Percentiles rank a stretch among this genome's conserved stretches.
Conservation (phyloP, 106 monocot species). For the Iris macrosiphon region DNA sequence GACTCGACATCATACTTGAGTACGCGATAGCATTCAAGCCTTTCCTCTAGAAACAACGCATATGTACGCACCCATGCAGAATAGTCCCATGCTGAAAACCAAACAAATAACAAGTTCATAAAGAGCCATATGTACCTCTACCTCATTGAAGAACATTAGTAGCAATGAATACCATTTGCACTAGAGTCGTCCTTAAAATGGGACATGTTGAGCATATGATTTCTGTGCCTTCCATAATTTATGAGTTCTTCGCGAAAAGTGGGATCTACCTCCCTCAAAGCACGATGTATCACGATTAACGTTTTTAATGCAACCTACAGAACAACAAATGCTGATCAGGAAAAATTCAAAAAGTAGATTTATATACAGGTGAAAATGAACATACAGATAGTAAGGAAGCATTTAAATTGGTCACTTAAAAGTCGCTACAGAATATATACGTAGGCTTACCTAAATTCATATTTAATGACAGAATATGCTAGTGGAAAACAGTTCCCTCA, state of each 20-base stretch:
- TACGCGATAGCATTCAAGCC: conserved; percentile 84
- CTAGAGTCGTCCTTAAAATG: conserved; percentile 99
- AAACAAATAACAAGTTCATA: conserved; percentile 10
- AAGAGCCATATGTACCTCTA: background rate
- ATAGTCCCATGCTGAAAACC: conserved; percentile 83
- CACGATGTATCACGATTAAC: conserved; percentile 88
- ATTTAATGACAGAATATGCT: no score
- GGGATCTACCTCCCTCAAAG: conserved; percentile 90
- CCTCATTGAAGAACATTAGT: background rate
- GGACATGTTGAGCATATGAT: conserved; percentile 83
- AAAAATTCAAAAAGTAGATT: no score
- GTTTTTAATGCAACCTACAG: conserved; percentile 91
- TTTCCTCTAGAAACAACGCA: conserved; percentile 92
- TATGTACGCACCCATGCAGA: conserved; percentile 92
- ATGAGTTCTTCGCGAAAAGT: conserved; percentile 96
- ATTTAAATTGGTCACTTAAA: no score
- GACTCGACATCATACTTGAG: conserved; percentile 84
- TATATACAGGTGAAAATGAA: no score
- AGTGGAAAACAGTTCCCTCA: no score
- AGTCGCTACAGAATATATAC: no score
- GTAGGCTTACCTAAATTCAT: no score
- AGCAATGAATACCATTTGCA: conserved; percentile 47
- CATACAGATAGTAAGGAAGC: no score
- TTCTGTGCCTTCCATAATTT: conserved; percentile 81
- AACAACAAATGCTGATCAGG: background rate